Evolutionary conservation across 2,329 filamentous ascomycete species (phyloP), one percentile per base, ranked within the genome.

Genomic region (Colletotrichum sp.): DNA sequence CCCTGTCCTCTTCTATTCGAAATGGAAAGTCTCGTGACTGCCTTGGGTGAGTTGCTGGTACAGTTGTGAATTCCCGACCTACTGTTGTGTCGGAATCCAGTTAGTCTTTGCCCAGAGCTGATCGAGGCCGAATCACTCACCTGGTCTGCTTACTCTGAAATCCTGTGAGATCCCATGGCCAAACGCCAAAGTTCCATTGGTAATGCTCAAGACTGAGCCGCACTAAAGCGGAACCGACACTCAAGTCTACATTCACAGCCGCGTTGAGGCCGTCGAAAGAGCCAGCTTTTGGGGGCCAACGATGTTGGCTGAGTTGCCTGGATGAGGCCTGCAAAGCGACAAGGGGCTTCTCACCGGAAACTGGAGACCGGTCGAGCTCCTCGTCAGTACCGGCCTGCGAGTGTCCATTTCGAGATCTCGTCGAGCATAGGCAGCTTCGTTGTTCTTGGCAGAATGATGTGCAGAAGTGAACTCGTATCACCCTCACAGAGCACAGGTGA

Each of bases 191-290:
- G 15, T 55, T 12, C 18, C n/a, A 63, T 59, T 76, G 69, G 63
- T 49, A 59, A 34, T 26, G 12, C 18, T n/a, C 13, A n/a, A 12
- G 4, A 28, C 39, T 49, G 63, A 74, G 70, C 49, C 63, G 65
- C 65, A 55, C 18, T 34, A 49, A 36, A 49, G 26, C 44, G 34
- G 32, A 26, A 15, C 24, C 21, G 39, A 30, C 5, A 39, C 18
- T 8, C 34, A 76, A 69, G 59, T 69, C 30, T 60, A 76, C 57
- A 60, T 69, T 68, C 71, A 76, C 59, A 69, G 74, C 74, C 70
- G 32, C 57, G 30, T 18, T 39, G 34, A 76, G 34, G 71, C 74
- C 70, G 32, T 74, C 30, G 59, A 21, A 8, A 24, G 26, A 49
- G 21, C 39, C 65, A 52, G n/a, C 49, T 60, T 30, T 18, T 52